phyloP scores from a whole-genome alignment of 176 grass and related monocot genomes.

The Phoenix dactylifera region DNA sequence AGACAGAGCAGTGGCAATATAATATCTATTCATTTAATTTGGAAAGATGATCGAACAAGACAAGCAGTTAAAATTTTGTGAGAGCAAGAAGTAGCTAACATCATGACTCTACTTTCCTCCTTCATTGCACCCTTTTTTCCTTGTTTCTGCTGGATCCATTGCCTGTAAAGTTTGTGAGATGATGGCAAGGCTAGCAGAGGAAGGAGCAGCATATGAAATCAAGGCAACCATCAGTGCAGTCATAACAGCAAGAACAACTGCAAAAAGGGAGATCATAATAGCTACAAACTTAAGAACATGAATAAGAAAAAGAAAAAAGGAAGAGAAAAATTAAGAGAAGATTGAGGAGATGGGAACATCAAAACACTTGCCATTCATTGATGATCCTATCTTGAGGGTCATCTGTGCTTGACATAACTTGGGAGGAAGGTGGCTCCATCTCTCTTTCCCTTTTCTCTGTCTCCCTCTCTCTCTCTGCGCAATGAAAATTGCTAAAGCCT shows the following conservation, averaged over 20 bases:
- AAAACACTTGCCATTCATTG: conserved; percentile 8
- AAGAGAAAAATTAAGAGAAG: not conserved
- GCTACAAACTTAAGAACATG: not conserved
- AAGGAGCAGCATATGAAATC: conserved; percentile 7
- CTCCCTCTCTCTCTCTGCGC: too few relatives aligned
- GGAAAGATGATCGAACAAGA: too few relatives aligned
- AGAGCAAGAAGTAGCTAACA: too few relatives aligned
- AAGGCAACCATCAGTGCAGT: not conserved
- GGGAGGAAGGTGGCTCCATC: conserved; percentile 17
- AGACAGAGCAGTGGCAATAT: too few relatives aligned
- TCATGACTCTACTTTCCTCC: too few relatives aligned
- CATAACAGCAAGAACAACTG: conserved; percentile 10
- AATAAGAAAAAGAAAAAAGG: not conserved
- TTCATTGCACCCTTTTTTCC: too few relatives aligned
- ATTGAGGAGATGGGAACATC: not conserved
- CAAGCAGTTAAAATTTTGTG: too few relatives aligned
- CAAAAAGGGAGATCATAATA: not conserved
- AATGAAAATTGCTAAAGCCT: too few relatives aligned
- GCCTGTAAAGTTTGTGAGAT: too few relatives aligned
- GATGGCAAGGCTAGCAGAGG: not conserved
- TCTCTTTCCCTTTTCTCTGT: too few relatives aligned
- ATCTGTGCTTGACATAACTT: conserved; percentile 9
- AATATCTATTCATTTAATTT: too few relatives aligned
- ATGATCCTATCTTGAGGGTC: not conserved
- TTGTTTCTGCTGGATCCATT: too few relatives aligned